Conservation (phyloP, 495 filamentous ascomycete species). For the Aspergillus biplanus region DNA sequence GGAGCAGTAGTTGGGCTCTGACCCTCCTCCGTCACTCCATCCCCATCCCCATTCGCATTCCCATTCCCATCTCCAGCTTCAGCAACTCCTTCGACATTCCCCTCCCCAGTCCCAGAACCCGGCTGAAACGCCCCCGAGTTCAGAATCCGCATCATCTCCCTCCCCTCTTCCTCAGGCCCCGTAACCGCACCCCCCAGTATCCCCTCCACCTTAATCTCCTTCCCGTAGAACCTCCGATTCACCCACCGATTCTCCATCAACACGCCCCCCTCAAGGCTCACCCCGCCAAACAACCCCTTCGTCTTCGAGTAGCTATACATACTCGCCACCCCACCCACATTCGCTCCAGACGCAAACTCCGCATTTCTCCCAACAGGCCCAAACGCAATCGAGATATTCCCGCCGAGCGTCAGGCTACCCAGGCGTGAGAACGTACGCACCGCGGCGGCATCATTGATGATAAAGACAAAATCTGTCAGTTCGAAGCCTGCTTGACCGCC, state of each 20-base stretch:
- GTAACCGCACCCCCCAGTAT: constrained; percentile 74
- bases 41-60: not conserved
- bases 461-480: constrained; percentile 95
- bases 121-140: constrained; percentile 42
- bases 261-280: constrained; percentile 81
- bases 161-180: constrained; percentile 70
- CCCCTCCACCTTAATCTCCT: constrained; percentile 70
- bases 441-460: constrained; percentile 83
- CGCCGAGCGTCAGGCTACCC: constrained; percentile 82
- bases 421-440: constrained; percentile 88
- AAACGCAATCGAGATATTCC: constrained; percentile 89
- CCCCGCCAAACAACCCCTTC: constrained; percentile 90
- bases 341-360: constrained; percentile 85
- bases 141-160: constrained; percentile 74
- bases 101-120: not conserved
- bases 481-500: constrained; percentile 94
- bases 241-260: constrained; percentile 87
- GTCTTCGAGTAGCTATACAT: constrained; percentile 94
- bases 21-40: not conserved
- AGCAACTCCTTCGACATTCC: not conserved
- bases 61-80: not conserved
- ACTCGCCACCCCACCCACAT: constrained; percentile 75
- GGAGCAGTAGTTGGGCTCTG: not conserved
- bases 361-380: constrained; percentile 90
- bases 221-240: constrained; percentile 89